Evolutionary conservation across 2,329 filamentous ascomycete genomes (phyloP).

Genomic region (Pseudogymnoascus sp.): DNA sequence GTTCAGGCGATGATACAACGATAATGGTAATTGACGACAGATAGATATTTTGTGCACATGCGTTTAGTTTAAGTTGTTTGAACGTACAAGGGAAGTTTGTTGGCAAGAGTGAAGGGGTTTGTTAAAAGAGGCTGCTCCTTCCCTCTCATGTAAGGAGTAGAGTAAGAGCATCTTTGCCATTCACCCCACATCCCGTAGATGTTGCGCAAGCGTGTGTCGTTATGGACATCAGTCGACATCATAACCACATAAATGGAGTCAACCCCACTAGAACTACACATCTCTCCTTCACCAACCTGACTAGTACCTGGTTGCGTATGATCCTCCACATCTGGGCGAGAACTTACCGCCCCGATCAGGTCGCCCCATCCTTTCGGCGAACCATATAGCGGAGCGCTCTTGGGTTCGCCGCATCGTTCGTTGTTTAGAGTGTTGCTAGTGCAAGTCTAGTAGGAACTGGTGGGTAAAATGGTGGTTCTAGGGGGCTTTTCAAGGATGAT

Average conservation of each 20-base stretch:
- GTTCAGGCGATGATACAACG: not conserved
- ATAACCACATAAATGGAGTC: not conserved
- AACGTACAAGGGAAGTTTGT: not conserved
- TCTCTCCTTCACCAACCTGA: constrained; percentile 6
- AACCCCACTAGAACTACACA: not conserved
- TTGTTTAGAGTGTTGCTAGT: constrained; percentile 6
- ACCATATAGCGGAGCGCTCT: not conserved
- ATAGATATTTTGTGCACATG: not conserved
- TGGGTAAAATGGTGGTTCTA: not conserved
- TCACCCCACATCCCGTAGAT: constrained; percentile 2
- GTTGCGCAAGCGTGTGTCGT: constrained; percentile 7
- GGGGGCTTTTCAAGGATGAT: not conserved
- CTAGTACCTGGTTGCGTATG: constrained; percentile 1
- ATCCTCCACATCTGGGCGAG: not conserved
- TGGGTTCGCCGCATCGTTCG: constrained; percentile 3
- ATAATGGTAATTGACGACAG: not conserved
- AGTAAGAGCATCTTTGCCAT: not conserved
- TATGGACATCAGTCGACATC: constrained; percentile 4
- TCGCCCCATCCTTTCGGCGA: not conserved
- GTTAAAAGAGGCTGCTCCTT: not conserved
- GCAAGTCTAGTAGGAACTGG: not conserved
- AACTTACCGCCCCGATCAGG: not conserved
- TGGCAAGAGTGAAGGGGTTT: not conserved
- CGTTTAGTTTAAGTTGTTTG: not conserved
- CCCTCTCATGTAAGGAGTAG: not conserved